Evolutionary conservation across 2,329 filamentous ascomycete genomes (phyloP).

Genomic region (Samsoniella hepiali): DNA sequence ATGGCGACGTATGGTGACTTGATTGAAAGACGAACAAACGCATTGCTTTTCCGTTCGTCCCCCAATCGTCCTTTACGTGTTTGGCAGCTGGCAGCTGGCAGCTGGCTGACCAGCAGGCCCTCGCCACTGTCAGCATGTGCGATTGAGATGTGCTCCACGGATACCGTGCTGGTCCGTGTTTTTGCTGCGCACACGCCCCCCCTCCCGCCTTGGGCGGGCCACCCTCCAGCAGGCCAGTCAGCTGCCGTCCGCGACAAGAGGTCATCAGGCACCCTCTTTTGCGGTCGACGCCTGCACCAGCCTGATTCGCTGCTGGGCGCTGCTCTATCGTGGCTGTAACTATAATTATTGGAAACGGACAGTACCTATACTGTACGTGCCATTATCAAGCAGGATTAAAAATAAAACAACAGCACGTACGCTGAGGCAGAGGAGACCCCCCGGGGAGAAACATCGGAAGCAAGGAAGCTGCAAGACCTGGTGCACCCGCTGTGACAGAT

Average conservation of each 20-base stretch:
- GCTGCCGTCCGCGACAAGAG: conserved; percentile 20
- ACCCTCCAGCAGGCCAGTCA: conserved; percentile 26
- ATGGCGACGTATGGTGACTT: too few relatives aligned
- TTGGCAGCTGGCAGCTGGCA: neutral
- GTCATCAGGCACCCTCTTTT: conserved; percentile 8
- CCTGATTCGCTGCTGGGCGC: neutral
- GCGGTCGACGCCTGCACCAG: neutral
- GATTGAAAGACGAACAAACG: neutral
- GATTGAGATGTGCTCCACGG: neutral
- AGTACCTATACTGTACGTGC: neutral
- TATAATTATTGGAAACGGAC: neutral
- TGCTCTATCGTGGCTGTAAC: neutral
- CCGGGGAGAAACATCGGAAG: neutral
- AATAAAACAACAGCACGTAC: too few relatives aligned
- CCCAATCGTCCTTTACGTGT: neutral
- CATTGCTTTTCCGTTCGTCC: neutral
- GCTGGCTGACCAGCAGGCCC: neutral
- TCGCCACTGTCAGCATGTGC: neutral
- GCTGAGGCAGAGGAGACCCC: too few relatives aligned
- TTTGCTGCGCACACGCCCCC: conserved; percentile 10
- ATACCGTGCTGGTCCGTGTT: neutral
- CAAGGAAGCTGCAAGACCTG: neutral
- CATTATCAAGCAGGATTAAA: neutral
- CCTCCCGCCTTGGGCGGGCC: neutral
- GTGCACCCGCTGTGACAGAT: neutral